Conservation (phyloP, 148 eudicot species). For the Bassia scoparia region DNA sequence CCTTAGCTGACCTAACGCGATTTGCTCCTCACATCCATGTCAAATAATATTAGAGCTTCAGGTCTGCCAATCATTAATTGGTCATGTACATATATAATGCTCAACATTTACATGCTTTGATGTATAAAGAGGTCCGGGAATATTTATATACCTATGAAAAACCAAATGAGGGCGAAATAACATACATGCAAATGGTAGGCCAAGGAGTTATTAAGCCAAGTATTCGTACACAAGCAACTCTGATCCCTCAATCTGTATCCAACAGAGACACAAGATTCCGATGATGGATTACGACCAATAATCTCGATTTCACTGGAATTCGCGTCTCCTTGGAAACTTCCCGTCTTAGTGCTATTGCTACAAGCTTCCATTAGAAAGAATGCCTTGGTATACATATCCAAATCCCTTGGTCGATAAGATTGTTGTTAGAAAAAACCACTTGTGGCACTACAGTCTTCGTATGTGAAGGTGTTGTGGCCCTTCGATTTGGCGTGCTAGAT, state of each 20-base stretch:
- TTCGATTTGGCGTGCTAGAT: background rate
- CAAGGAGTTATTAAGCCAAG: conserved; percentile 47
- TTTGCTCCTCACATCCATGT: background rate
- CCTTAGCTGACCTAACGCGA: conserved; percentile 8
- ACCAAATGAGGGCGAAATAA: too few species aligned
- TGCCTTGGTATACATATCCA: background rate
- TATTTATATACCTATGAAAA: too few species aligned
- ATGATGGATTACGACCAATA: conserved; percentile 51
- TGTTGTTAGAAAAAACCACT: background rate
- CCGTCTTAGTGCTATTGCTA: conserved; percentile 49
- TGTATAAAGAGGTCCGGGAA: too few species aligned
- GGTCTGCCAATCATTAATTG: too few species aligned
- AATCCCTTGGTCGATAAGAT: background rate
- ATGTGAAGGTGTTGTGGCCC: background rate
- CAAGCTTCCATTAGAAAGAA: background rate
- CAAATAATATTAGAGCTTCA: too few species aligned
- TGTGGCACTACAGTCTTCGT: background rate
- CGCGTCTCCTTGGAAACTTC: conserved; percentile 66
- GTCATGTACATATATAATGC: too few species aligned
- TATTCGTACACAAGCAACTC: conserved; percentile 58
- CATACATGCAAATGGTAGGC: conserved; percentile 59
- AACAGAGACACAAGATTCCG: conserved; percentile 52
- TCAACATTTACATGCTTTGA: too few species aligned
- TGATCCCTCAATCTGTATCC: conserved; percentile 44
- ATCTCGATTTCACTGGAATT: conserved; percentile 55